Evolutionary conservation across 805 yeast genomes (phyloP).

Genomic region (Ogataea paraovalis): DNA sequence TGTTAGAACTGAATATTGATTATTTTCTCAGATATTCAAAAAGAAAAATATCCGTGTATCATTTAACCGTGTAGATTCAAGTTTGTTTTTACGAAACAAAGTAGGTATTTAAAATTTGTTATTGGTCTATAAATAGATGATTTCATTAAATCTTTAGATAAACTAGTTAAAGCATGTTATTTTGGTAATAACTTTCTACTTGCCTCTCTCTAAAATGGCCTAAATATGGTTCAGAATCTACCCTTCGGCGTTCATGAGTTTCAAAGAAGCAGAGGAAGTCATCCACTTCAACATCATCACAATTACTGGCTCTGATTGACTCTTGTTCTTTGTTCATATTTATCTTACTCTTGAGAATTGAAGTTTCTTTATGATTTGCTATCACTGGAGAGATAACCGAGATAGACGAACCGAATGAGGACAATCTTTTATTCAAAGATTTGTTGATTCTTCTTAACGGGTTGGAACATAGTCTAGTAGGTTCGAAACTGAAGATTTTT

Average conservation of each 20-base stretch:
- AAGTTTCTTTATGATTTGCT: conserved; percentile 15
- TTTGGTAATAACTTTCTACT: conserved; percentile 32
- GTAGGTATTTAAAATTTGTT: too few relatives aligned
- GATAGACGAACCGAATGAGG: conserved; percentile 9
- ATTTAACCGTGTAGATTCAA: too few relatives aligned
- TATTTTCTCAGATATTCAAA: not conserved
- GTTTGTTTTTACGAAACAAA: too few relatives aligned
- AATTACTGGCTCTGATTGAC: conserved; percentile 32
- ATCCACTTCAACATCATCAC: conserved; percentile 36
- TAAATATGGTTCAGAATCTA: conserved; percentile 31
- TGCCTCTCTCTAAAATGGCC: conserved; percentile 36
- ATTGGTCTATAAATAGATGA: not conserved
- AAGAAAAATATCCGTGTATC: not conserved
- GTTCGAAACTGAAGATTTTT: conserved; percentile 11
- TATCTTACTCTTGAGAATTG: conserved; percentile 35
- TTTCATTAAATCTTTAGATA: not conserved
- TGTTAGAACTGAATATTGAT: not conserved
- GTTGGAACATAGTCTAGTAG: conserved; percentile 5
- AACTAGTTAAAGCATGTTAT: conserved; percentile 4
- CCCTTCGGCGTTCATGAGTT: conserved; percentile 32
- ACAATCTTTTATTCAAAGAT: conserved; percentile 15
- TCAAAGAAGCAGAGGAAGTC: conserved; percentile 35
- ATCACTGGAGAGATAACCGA: not conserved
- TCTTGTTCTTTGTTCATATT: conserved; percentile 35
- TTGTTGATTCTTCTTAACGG: conserved; percentile 19